phyloP scores from a whole-genome alignment of 140 eudicot genomes.

The Bidens hawaiensis region DNA sequence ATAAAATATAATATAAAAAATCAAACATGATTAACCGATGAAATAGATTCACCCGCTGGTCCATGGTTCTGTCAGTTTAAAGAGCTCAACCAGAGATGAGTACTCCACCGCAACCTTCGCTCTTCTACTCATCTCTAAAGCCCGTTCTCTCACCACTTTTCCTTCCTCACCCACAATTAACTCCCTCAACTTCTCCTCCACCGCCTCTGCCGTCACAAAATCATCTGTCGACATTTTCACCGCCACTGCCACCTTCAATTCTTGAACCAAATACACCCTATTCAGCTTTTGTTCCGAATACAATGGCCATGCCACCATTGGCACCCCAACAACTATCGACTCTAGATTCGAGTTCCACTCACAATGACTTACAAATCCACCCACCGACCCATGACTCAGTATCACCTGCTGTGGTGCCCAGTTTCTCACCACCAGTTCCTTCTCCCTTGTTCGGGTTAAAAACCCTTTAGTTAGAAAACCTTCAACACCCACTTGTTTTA shows the following conservation, averaged over 20 bases:
- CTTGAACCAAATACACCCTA: conserved; percentile 40
- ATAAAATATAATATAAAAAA: too few species aligned
- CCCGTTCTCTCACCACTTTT: conserved; percentile 22
- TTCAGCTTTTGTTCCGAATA: conserved; percentile 61
- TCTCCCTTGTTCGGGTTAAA: conserved; percentile 33
- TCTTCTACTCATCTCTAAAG: conserved; percentile 26
- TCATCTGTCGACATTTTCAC: conserved; percentile 27
- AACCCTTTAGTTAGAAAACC: conserved; percentile 46
- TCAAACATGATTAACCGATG: too few species aligned
- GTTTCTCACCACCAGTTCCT: conserved; percentile 50
- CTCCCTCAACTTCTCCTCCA: conserved; percentile 41
- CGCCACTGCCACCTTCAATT: conserved; percentile 44
- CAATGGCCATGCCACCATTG: conserved; percentile 65
- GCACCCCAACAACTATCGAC: conserved; percentile 47
- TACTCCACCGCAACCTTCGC: conserved; percentile 31
- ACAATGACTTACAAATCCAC: conserved; percentile 68
- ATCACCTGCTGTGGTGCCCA: conserved; percentile 65
- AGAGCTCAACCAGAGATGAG: conserved; percentile 34
- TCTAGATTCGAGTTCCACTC: conserved; percentile 73
- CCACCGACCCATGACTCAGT: conserved; percentile 48
- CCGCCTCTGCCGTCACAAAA: conserved; percentile 39
- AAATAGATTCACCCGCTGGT: background rate
- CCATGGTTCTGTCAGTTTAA: conserved; percentile 6
- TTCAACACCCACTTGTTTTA: conserved; percentile 31
- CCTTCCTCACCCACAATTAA: conserved; percentile 44